Evolutionary conservation across 345 rosid genomes (phyloP).

Genomic region (Heritiera fomes): DNA sequence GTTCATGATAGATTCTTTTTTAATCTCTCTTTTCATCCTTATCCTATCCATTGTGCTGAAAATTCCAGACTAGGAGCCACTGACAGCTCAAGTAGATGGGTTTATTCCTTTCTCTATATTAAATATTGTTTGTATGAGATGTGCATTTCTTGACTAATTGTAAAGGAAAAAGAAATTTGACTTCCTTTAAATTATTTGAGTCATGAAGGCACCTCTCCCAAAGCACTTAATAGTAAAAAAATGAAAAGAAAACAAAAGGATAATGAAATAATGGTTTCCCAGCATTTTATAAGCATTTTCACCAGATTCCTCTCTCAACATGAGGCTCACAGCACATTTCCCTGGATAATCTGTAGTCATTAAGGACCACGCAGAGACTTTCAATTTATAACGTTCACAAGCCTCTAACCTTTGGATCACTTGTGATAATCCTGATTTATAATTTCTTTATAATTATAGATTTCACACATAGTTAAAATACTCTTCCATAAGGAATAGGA

Average conservation of each 20-base stretch:
- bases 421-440: background rate
- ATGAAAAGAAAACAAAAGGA: background rate
- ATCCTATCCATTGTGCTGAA: background rate
- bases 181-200: background rate
- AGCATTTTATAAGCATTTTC: background rate
- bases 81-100: background rate
- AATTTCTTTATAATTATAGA: background rate
- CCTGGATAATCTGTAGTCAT: constrained; percentile 1
- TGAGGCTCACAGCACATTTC: constrained; percentile 2
- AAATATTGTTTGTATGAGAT: background rate
- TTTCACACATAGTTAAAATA: background rate
- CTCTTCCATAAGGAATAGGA: background rate
- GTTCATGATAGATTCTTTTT: background rate
- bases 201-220: background rate
- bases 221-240: background rate
- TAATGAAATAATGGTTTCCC: background rate
- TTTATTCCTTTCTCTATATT: background rate
- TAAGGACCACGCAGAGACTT: constrained; percentile 9
- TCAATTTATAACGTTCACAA: background rate
- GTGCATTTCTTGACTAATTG: background rate
- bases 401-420: constrained; percentile 2
- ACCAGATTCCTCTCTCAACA: background rate
- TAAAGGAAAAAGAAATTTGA: background rate
- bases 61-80: background rate
- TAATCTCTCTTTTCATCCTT: background rate